A percentile compares a stretch with the other conserved stretches of the same genome.
phyloP scores from a whole-genome alignment of 371 early-diverging fungal species.

The Blastocladiella emersonii region DNA sequence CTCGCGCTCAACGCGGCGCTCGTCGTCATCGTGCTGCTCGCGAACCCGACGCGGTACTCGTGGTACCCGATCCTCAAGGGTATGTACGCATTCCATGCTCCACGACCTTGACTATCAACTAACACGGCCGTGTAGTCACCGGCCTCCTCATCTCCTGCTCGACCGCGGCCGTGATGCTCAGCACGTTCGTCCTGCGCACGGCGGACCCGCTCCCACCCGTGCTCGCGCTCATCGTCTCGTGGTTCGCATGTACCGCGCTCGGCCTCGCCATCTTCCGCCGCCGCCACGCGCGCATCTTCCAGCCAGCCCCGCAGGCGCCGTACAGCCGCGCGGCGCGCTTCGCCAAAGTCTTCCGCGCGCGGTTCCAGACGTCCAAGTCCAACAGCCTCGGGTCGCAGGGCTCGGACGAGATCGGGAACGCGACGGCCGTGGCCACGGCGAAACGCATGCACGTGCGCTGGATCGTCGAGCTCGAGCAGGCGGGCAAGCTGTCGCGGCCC shows the following conservation, averaged over 20 bases:
- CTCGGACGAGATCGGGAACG: neutral
- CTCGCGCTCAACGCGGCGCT: neutral
- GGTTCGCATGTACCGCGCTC: neutral
- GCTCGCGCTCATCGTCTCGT: neutral
- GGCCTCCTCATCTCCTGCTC: too few relatives aligned
- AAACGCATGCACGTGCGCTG: neutral
- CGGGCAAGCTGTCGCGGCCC: neutral
- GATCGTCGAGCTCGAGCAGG: neutral
- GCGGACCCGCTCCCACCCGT: neutral
- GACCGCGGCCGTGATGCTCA: neutral
- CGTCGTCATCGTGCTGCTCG: neutral
- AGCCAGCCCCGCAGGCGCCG: neutral
- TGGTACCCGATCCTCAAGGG: neutral
- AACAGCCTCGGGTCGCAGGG: neutral
- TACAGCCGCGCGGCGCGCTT: neutral
- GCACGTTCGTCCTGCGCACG: neutral
- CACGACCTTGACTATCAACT: too few relatives aligned
- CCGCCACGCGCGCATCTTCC: neutral
- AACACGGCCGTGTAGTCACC: too few relatives aligned
- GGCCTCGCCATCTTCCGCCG: neutral
- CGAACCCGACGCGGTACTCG: neutral
- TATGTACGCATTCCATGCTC: neutral
- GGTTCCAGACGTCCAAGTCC: neutral
- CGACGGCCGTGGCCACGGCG: neutral
- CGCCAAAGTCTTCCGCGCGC: neutral